These are phyloP conservation scores for Diplodia sapinea DNA, from an alignment of 2,329 filamentous ascomycete species.

Conservation along the genomic window DNA sequence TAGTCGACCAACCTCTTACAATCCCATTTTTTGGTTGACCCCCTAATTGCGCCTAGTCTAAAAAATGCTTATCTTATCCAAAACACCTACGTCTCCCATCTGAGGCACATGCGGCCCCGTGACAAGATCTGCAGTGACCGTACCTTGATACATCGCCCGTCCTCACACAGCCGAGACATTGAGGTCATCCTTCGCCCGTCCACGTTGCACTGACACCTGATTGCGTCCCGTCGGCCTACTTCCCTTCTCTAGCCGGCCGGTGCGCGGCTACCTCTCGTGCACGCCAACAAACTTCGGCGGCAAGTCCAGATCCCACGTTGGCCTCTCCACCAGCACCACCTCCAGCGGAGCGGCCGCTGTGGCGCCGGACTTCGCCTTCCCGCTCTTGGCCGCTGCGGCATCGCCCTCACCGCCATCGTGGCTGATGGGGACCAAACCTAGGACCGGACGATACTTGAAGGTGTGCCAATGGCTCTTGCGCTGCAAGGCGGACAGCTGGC, in stretches of 20 bases:
- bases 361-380: conserved; percentile 34
- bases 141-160: conserved; percentile 21
- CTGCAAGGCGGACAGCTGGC: conserved; percentile 36
- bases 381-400: conserved; percentile 37
- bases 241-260: neutral
- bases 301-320: conserved; percentile 80
- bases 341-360: conserved; percentile 61
- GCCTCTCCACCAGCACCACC: conserved; percentile 86
- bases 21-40: conserved; percentile 8
- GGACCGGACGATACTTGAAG: conserved; percentile 91
- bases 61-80: conserved; percentile 30
- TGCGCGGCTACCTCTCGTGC: conserved; percentile 39
- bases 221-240: neutral
- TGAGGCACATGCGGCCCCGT: conserved; percentile 16
- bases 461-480: conserved; percentile 71
- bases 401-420: conserved; percentile 56
- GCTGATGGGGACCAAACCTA: conserved; percentile 70
- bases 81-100: conserved; percentile 24
- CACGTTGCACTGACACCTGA: conserved; percentile 8
- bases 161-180: conserved; percentile 19
- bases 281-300: conserved; percentile 65
- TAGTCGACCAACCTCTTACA: conserved; percentile 7
- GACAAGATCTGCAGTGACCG: conserved; percentile 25
- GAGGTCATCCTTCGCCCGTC: conserved; percentile 18
- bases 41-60: conserved; percentile 21